Conservation (phyloP, 495 filamentous ascomycete species). For the Corynascus novoguineensis region DNA sequence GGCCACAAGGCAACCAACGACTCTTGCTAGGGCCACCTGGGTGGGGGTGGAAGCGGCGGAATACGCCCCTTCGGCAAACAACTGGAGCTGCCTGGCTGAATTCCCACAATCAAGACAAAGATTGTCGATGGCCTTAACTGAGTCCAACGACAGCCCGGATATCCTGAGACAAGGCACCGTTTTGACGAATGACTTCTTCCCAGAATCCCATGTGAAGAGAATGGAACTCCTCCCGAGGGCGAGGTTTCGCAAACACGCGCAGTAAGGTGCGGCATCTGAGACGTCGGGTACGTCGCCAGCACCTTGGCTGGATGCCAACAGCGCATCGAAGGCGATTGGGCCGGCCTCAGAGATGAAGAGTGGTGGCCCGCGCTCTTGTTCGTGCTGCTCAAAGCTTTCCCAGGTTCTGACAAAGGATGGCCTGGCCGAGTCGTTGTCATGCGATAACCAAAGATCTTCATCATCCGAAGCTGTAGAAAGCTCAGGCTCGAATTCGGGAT, state of each 20-base stretch:
- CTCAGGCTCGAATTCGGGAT: conserved; percentile 9
- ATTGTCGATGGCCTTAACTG: conserved; percentile 52
- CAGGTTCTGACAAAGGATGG: conserved; percentile 57
- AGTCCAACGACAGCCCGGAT: conserved; percentile 59
- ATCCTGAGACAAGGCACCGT: conserved; percentile 52
- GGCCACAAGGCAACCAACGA: conserved; percentile 50
- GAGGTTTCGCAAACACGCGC: conserved; percentile 61
- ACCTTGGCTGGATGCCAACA: conserved; percentile 34
- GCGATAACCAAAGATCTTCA: conserved; percentile 54
- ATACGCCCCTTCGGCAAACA: conserved; percentile 49
- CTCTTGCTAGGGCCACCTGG: conserved; percentile 57
- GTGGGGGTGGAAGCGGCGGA: conserved; percentile 42
- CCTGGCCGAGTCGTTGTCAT: conserved; percentile 25
- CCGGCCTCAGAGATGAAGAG: conserved; percentile 78
- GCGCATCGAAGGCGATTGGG: conserved; percentile 65
- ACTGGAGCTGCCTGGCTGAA: conserved; percentile 46
- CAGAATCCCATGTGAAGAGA: conserved; percentile 64
- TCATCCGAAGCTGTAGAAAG: neutral
- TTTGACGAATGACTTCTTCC: conserved; percentile 53
- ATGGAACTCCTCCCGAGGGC: conserved; percentile 76
- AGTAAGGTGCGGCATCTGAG: conserved; percentile 45
- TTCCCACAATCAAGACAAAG: conserved; percentile 57
- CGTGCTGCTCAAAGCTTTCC: conserved; percentile 58
- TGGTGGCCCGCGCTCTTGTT: conserved; percentile 17
- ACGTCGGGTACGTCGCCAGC: conserved; percentile 26